phyloP scores from a whole-genome alignment of 306 rosid genomes.

The Castanospermum australe region DNA sequence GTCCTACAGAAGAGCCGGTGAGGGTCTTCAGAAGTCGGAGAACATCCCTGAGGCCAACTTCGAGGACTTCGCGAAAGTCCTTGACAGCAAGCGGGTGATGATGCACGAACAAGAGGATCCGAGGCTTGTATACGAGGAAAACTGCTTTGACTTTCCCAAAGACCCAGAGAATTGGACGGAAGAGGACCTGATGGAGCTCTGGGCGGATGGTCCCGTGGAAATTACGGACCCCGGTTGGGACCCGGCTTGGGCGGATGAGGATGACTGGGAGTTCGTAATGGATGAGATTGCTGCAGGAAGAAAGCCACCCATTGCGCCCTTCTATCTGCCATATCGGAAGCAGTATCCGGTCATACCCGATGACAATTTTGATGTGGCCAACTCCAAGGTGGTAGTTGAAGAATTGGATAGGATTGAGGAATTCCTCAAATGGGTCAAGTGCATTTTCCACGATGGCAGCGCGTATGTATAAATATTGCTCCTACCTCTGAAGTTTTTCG shows the following conservation, averaged over 20 bases:
- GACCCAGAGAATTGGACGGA: conserved; percentile 72
- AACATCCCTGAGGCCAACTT: not conserved
- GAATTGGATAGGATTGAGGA: conserved; percentile 97
- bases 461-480: conserved; percentile 26
- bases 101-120: conserved; percentile 33
- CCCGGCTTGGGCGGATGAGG: conserved; percentile 63
- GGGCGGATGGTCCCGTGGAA: conserved; percentile 61
- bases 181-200: conserved; percentile 69
- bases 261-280: conserved; percentile 56
- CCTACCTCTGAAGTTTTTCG: not conserved
- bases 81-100: not conserved
- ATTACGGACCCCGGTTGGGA: conserved; percentile 84
- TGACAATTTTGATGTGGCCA: conserved; percentile 48
- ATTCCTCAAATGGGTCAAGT: conserved; percentile 94
- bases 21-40: not conserved
- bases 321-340: conserved; percentile 75
- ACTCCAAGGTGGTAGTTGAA: conserved; percentile 59
- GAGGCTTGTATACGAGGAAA: not conserved
- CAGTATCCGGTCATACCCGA: conserved; percentile 61
- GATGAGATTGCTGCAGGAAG: conserved; percentile 49
- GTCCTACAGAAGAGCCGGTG: not conserved
- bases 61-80: not conserved
- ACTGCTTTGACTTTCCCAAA: conserved; percentile 51
- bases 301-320: conserved; percentile 72
- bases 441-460: conserved; percentile 79